Evolutionary conservation across 1,284 basidiomycete species (phyloP), one percentile per base, ranked within the genome.

Genomic region (Austroboletus niveus): DNA sequence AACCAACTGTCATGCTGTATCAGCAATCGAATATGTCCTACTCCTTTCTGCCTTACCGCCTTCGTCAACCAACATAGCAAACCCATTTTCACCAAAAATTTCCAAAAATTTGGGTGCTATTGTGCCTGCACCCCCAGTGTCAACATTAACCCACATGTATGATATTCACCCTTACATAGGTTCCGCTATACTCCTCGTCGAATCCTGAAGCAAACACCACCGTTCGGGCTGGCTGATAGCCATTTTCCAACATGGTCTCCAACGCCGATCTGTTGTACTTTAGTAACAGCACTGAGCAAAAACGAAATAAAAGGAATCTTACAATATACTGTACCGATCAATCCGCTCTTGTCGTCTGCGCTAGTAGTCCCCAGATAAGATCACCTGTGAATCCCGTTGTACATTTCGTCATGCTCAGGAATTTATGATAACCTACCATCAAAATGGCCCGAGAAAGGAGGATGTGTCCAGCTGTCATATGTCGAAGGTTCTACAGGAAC

Each of bases 111-210:
- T 64, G n/a, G 65, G 56, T 42, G 50, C 64, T 57, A 56, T 59
- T 47, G 12, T 64, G 62, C 42, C 61, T 59, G 56, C 68, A 17
- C 64, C 65, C 63, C 17, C 1, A 17, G 17, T 4, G 15, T 60
- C 15, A 48, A 17, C 17, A 31, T 48, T 11, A 45, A 42, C 11
- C 31, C 17, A 32, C 27, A 36, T 5, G 42, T 42, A 15, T 15
- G 35, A n/a, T 5, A 22, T 41, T 45, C 30, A 31, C 27, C 58
- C 57, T 53, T 48, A 71, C 69, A 43, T 77, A 74, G 42, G 10
- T 31, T 11, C 82, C 82, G 46, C 74, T 69, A 24, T 74, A 73
- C 69, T 87, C 85, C 63, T 87, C 85, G 62, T 87, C 85, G 54
- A 80, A 81, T 10, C 85, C 85, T 32, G 78, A 80, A 9, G 80